Base-by-base conservation (phyloP, 2,329 filamentous ascomycete genomes). In the Fusarium fracticaudum region DNA sequence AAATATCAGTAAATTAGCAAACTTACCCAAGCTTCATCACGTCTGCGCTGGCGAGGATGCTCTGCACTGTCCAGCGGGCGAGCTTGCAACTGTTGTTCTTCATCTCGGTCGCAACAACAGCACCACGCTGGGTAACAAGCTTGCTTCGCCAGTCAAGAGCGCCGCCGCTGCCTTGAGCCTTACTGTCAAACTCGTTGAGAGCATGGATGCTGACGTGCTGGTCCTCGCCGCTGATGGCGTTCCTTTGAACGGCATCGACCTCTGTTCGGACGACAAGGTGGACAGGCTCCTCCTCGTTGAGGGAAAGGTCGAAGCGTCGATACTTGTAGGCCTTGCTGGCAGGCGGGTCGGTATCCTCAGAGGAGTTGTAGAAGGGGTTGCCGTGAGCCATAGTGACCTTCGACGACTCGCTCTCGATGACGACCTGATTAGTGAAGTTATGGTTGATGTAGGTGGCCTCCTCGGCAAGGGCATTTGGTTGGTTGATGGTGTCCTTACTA, bases 71-170 rank as follows among this genome's bases (percentile, higher is more conserved):
- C 96, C 96, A 99, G 83, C 96, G 90, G 67, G 96, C 96, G 73
- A 99, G 92, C 89, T 99, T 99, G 93, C 94, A 97, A 81, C 92
- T 95, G 90, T 99, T 99, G 91, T 99, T 99, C 94, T 99, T 99
- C 96, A 99, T 99, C 88, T 99, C 96, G 18, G 96, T 99, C 26
- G 96, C 96, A 33, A 99, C 93, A 48, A 99, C 96, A 65, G 96
- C 96, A 91, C 96, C 96, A 80, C 96, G 93, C 87, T 98, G 95
- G 79, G 92, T 94, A 74, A 94, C 93, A 69, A 99, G 90, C 90
- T 99, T 99, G 77, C 92, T 93, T 83, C 96, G 91, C 96, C 96
- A 99, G 89, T 99, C 96, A 60, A 99, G 89, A 63, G 96, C 96
- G 75, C 96, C 95, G 77, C 96, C 96, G 76, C 94, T 94, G 78